Conservation (phyloP, 2,329 filamentous ascomycete species). For the Penicillium sp. region DNA sequence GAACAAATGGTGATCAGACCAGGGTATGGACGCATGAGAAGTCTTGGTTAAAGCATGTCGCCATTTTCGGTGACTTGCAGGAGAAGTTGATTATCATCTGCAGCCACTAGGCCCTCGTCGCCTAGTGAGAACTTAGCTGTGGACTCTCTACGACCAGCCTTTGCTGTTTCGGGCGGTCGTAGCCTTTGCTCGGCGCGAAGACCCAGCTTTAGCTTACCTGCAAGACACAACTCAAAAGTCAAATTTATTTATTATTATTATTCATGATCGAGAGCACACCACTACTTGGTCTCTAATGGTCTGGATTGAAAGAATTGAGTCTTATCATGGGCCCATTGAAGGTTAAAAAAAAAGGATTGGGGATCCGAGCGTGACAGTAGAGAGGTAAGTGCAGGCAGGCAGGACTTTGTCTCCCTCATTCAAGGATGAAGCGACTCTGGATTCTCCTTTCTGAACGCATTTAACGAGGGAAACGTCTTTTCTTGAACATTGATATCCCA, state of each 20-base stretch:
- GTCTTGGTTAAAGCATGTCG: constrained; percentile 22
- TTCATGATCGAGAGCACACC: neutral
- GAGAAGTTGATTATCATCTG: constrained; percentile 25
- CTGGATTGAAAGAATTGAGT: neutral
- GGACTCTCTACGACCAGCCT: constrained; percentile 3
- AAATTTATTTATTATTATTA: neutral
- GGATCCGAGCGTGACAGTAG: constrained; percentile 1
- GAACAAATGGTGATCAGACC: constrained; percentile 6
- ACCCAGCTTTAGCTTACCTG: constrained; percentile 14
- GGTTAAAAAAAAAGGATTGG: neutral
- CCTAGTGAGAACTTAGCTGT: constrained; percentile 9
- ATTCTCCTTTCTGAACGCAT: neutral
- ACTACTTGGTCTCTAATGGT: neutral
- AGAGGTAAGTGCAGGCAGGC: neutral
- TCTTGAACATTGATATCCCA: neutral
- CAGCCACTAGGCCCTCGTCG: constrained; percentile 25
- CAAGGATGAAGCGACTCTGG: neutral
- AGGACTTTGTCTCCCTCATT: neutral
- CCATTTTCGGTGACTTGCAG: constrained; percentile 28
- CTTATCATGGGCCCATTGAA: constrained; percentile 6
- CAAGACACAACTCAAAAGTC: constrained; percentile 6
- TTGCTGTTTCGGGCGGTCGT: neutral
- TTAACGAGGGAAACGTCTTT: neutral
- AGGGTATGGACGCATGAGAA: constrained; percentile 9
- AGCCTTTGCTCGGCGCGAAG: constrained; percentile 12